Percentiles rank a stretch among this genome's conserved stretches.
phyloP scores from a whole-genome alignment of 1,139 yeast species.

The Yamadazyma atmosphaerica region DNA sequence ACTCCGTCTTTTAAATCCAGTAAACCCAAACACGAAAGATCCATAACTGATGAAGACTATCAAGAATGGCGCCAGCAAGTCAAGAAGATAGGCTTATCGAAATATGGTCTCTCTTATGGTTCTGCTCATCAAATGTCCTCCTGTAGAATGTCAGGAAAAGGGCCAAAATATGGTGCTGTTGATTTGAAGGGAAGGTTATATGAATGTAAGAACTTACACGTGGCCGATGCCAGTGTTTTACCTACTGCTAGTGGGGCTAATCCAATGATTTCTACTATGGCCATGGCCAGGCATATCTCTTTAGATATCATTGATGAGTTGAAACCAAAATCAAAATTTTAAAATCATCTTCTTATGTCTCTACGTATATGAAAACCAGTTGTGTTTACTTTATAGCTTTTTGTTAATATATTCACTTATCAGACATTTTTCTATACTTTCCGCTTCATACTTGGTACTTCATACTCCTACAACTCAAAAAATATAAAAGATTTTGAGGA shows the following conservation, averaged over 20 bases:
- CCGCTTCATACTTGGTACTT: slow-evolving; percentile 21
- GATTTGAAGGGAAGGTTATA: slow-evolving; percentile 50
- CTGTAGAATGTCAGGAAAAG: slow-evolving; percentile 55
- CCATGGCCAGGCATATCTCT: slow-evolving; percentile 40
- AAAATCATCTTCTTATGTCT: slow-evolving; percentile 5
- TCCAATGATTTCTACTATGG: slow-evolving; percentile 50
- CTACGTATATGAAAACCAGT: background rate
- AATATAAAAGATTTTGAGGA: slow-evolving; percentile 43
- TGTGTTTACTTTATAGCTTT: background rate
- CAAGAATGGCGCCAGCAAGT: slow-evolving; percentile 43
- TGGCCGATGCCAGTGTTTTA: slow-evolving; percentile 58
- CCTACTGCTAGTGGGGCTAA: slow-evolving; percentile 64
- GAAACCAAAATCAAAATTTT: slow-evolving; percentile 30
- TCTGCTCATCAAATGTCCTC: slow-evolving; percentile 65
- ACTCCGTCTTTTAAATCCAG: slow-evolving; percentile 40
- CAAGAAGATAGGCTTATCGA: slow-evolving; percentile 26
- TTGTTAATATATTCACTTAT: background rate
- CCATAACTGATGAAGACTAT: slow-evolving; percentile 46
- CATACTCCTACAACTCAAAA: slow-evolving; percentile 45
- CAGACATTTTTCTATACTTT: background rate
- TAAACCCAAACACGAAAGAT: slow-evolving; percentile 43
- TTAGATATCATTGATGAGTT: slow-evolving; percentile 37
- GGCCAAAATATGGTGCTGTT: slow-evolving; percentile 50
- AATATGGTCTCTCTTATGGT: slow-evolving; percentile 40
- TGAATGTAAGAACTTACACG: slow-evolving; percentile 54